phyloP scores from a whole-genome alignment of 176 grass and related monocot species.

The Secale cereale region DNA sequence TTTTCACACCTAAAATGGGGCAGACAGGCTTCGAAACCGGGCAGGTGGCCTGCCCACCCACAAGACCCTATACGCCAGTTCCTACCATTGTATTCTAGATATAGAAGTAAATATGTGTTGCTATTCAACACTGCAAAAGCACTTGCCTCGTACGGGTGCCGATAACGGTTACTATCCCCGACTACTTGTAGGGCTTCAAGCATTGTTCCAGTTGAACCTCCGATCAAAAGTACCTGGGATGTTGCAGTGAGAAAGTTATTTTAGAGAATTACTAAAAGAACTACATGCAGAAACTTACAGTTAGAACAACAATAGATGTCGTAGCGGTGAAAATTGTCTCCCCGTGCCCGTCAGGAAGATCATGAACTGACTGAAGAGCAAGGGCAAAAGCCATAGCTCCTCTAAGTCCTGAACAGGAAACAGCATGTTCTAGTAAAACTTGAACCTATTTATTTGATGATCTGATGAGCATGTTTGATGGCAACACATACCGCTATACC shows the following conservation, averaged over 20 bases:
- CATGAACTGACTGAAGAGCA: slow-evolving; percentile 89
- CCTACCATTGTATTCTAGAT: neutral
- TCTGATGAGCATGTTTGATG: neutral
- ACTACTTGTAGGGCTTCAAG: slow-evolving; percentile 86
- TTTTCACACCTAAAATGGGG: neutral
- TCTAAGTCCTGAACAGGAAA: slow-evolving; percentile 57
- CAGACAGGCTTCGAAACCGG: neutral
- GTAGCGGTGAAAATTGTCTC: slow-evolving; percentile 88
- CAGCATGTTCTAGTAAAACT: slow-evolving; percentile 11
- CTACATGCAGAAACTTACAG: slow-evolving; percentile 42
- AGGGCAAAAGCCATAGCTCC: slow-evolving; percentile 98
- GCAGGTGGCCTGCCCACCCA: neutral
- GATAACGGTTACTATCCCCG: slow-evolving; percentile 49
- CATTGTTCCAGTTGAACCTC: slow-evolving; percentile 88
- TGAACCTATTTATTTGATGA: slow-evolving; percentile 6
- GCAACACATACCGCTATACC: slow-evolving; percentile 75
- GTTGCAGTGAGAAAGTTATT: slow-evolving; percentile 10
- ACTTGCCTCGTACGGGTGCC: slow-evolving; percentile 49
- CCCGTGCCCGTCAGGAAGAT: slow-evolving; percentile 81
- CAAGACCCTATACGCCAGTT: neutral
- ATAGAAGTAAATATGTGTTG: neutral
- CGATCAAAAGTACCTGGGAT: slow-evolving; percentile 72
- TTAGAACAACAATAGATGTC: slow-evolving; percentile 83
- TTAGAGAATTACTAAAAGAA: neutral
- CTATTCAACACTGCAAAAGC: neutral